Base-by-base conservation (phyloP, 1,284 basidiomycete species). In the Golubevia pallescens region DNA sequence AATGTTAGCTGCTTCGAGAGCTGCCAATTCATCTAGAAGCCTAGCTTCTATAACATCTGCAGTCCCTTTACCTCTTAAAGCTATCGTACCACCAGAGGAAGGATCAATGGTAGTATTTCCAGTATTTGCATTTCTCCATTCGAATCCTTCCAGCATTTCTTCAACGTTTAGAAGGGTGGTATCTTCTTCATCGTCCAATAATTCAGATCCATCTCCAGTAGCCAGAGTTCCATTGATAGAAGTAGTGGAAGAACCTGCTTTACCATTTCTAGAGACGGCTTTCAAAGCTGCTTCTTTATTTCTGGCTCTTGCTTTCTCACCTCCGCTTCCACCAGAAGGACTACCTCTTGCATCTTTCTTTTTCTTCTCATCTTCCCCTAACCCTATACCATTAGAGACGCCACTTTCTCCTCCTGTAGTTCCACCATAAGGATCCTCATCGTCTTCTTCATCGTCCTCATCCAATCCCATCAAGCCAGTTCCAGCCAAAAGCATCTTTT, bases 111-210 rank as follows among this genome's bases (percentile, higher is more conserved):
- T 48, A 10, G 42, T 48, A 16, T 48, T 48, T 48, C 42, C 42
- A 48, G 42, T 13, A 10, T 38, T 38, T 38, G 34, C 34, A 10
- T 38, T 38, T 10, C 71, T 68, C 81, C 94, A 98, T 85, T 99
- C 96, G 81, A 97, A 96, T 0, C 95, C 95, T 80, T 99, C 96
- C 8, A 99, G 89, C 93, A 99, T 95, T 84, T 99, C 97, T 84
- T 99, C 97, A 2, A 99, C 93, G 5, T 81, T 77, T 0, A 77
- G 67, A 1, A 85, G 72, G 2, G 80, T 80, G 8, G 75, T 62
- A 20, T 84, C 75, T 7, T 84, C 79, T 38, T 81, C 79, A 19
- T 76, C 74, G 14, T 78, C 75, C 6, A 66, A 69, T 6, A 68
- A 66, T 3, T 57, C 60, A 16, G 42, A 48, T 10, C 16, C 42